Evolutionary conservation across 2,329 filamentous ascomycete species (phyloP).

Genomic region (Dothideomycetes sp.): DNA sequence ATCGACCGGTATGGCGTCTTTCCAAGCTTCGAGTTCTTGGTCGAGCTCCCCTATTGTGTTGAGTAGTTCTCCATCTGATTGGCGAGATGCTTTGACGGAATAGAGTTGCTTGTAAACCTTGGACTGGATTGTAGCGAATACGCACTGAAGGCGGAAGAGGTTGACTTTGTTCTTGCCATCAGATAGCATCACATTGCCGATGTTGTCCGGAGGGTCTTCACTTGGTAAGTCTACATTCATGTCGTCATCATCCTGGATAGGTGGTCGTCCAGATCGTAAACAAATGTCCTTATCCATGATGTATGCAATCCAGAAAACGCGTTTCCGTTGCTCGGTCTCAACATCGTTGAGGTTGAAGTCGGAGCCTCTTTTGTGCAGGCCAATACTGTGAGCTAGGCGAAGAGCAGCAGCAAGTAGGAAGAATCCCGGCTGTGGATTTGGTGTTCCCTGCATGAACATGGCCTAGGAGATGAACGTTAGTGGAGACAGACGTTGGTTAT

Average conservation of each 20-base stretch:
- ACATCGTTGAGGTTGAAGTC: slow-evolving; percentile 89
- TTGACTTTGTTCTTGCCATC: slow-evolving; percentile 91
- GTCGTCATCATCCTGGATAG: slow-evolving; percentile 64
- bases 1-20: slow-evolving; percentile 86
- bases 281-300: slow-evolving; percentile 65
- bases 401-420: slow-evolving; percentile 86
- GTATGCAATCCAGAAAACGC: slow-evolving; percentile 70
- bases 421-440: slow-evolving; percentile 90
- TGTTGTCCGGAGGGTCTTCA: slow-evolving; percentile 80
- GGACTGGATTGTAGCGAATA: slow-evolving; percentile 83
- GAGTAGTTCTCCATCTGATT: slow-evolving; percentile 83
- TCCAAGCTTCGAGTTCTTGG: slow-evolving; percentile 76
- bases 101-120: slow-evolving; percentile 90
- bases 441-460: slow-evolving; percentile 88
- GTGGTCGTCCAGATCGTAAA: slow-evolving; percentile 59
- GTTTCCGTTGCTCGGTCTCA: slow-evolving; percentile 81
- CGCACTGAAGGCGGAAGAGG: slow-evolving; percentile 84
- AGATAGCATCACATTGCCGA: slow-evolving; percentile 83
- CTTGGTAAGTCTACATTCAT: slow-evolving; percentile 96
- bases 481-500: background rate
- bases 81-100: slow-evolving; percentile 81
- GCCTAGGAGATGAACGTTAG: slow-evolving; percentile 34
- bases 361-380: slow-evolving; percentile 83
- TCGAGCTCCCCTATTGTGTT: slow-evolving; percentile 96
- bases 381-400: slow-evolving; percentile 83